A percentile compares a stretch with the other conserved stretches of the same genome.
Evolutionary conservation across 225 moss, liverwort and hornwort genomes (phyloP).

Genomic region (Anthoceros angustus): DNA sequence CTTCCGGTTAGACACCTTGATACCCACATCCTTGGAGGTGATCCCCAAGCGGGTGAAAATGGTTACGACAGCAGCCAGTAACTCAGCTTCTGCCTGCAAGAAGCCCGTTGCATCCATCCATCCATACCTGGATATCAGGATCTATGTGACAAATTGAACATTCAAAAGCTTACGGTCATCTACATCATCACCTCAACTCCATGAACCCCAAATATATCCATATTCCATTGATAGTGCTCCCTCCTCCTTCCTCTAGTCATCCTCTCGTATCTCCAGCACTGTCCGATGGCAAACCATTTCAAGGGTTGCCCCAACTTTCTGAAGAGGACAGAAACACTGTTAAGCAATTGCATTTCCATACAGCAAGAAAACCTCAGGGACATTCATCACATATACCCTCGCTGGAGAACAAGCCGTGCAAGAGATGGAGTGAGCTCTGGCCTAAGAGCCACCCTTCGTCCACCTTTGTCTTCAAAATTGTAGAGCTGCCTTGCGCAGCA

Average conservation of each 20-base stretch:
- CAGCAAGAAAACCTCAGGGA: background rate
- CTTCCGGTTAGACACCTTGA: conserved; percentile 84
- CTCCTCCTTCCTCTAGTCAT: conserved; percentile 78
- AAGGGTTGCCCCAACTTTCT: conserved; percentile 72
- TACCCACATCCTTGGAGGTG: conserved; percentile 61
- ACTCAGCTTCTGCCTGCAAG: conserved; percentile 83
- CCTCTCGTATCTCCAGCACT: conserved; percentile 97
- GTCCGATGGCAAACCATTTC: conserved; percentile 95
- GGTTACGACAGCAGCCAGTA: conserved; percentile 61
- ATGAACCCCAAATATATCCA: conserved; percentile 82
- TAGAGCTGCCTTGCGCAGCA: conserved; percentile 61
- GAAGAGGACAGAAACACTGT: conserved; percentile 6
- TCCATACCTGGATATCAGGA: too few species aligned
- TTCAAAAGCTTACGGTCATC: background rate
- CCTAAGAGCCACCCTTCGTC: conserved; percentile 67
- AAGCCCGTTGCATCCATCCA: background rate
- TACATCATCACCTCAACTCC: conserved; percentile 53
- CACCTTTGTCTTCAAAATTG: conserved; percentile 85
- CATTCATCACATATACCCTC: conserved; percentile 34
- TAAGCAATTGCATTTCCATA: background rate
- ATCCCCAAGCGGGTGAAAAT: conserved; percentile 60
- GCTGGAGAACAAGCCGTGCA: conserved; percentile 84
- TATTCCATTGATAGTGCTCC: conserved; percentile 97
- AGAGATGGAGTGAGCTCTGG: conserved; percentile 94
- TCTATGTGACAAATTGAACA: background rate